These are phyloP conservation scores for Udeniomyces megalosporus DNA, from an alignment of 768 basidiomycete genomes.

Conservation along the genomic window DNA sequence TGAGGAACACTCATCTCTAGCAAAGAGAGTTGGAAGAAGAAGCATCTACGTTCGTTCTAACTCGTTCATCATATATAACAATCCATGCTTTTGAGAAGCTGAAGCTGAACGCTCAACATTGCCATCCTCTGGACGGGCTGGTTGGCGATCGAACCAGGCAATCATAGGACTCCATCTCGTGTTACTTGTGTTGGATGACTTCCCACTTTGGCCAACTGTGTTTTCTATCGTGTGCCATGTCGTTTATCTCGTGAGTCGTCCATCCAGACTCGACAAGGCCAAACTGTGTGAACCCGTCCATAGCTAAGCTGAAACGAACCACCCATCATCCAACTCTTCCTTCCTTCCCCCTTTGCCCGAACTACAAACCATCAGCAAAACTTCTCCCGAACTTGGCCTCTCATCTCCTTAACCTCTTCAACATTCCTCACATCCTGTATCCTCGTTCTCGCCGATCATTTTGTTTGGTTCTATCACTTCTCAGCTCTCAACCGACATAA, in stretches of 20 bases:
- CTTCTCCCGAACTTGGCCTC: conserved; percentile 75
- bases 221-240: conserved; percentile 75
- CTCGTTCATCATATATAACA: background rate
- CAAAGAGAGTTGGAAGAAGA: conserved; percentile 67
- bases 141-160: conserved; percentile 36
- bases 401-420: conserved; percentile 73
- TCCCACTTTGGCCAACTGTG: conserved; percentile 54
- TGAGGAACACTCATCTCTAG: conserved; percentile 71
- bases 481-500: conserved; percentile 33
- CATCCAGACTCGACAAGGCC: background rate
- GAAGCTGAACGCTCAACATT: too few relatives aligned
- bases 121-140: too few relatives aligned
- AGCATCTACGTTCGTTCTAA: conserved; percentile 63
- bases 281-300: too few relatives aligned
- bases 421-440: conserved; percentile 73
- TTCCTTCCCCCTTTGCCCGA: background rate
- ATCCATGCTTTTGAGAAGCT: background rate
- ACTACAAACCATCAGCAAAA: conserved; percentile 36
- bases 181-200: conserved; percentile 60
- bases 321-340: background rate
- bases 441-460: conserved; percentile 77
- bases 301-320: background rate
- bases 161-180: conserved; percentile 63
- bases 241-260: conserved; percentile 48
- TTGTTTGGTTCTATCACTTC: conserved; percentile 94